phyloP scores from a whole-genome alignment of 306 rosid species.

The Medicago ruthenica region DNA sequence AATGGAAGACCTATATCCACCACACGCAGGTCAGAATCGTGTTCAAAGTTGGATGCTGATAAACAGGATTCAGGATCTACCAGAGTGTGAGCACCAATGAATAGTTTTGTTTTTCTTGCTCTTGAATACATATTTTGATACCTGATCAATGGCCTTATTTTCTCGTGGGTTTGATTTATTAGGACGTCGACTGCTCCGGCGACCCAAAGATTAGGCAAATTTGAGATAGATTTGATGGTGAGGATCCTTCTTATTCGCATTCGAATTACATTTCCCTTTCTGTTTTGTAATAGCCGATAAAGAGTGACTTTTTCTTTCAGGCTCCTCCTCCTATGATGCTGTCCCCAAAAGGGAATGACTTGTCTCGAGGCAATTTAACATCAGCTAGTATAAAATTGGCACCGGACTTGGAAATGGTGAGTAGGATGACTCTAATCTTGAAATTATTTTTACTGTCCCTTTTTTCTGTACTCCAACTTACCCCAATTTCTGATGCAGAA shows the following conservation, averaged over 20 bases:
- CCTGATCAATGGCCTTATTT: conserved; percentile 24
- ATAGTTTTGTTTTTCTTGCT: conserved; percentile 1
- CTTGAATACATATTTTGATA: conserved; percentile 12
- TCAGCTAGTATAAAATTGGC: conserved; percentile 45
- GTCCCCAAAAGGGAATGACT: conserved; percentile 47
- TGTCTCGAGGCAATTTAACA: conserved; percentile 44
- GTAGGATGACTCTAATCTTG: conserved; percentile 37
- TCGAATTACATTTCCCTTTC: conserved; percentile 35
- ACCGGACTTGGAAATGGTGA: conserved; percentile 49
- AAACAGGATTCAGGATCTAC: conserved; percentile 44
- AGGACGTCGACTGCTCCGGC: conserved; percentile 47
- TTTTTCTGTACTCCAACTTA: conserved; percentile 22
- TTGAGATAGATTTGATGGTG: conserved; percentile 80
- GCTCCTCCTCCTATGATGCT: conserved; percentile 65
- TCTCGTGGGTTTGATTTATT: conserved; percentile 34
- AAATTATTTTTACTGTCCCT: not conserved
- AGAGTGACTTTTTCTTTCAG: conserved; percentile 51
- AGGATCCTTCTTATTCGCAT: conserved; percentile 40
- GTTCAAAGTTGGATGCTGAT: conserved; percentile 40
- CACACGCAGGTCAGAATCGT: conserved; percentile 17
- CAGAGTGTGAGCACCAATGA: conserved; percentile 56
- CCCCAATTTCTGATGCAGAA: conserved; percentile 46
- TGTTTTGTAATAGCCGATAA: conserved; percentile 46
- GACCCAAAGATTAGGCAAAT: conserved; percentile 53
- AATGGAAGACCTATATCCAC: conserved; percentile 25